Base-by-base conservation (phyloP, 2,329 filamentous ascomycete genomes). In the Penicillium sclerotiorum region DNA sequence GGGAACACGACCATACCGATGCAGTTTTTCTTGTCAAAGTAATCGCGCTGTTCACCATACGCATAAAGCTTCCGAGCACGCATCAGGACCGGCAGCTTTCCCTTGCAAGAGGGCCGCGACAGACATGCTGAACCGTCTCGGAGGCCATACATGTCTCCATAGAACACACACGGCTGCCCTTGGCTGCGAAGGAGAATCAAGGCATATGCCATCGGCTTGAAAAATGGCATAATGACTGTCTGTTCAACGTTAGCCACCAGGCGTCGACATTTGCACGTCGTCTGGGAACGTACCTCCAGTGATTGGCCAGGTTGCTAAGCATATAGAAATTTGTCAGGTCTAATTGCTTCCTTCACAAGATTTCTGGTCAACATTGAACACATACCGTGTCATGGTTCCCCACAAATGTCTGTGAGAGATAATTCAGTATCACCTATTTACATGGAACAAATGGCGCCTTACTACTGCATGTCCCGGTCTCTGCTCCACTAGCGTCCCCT, bases 131-230 rank as follows among this genome's bases (percentile, higher is more conserved):
- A 62, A 32, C 67, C 69, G n/a, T 71, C 77, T 43, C 74, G 72
- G 36, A 84, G 82, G 21, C 85, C 85, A 66, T 86, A 88, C 1
- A 89, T 68, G 60, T 89, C 85, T 20, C 86, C 85, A 63, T 85
- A 89, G 66, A 89, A 89, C 23, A 88, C 73, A 58, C 83, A 88
- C 0, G 86, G 86, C 20, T 83, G 79, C 12, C 85, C 85, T 38
- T 81, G 73, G 38, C 75, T 68, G n/a, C 85, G 80, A 18, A 90
- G 80, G 1, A 90, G 79, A 48, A 90, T 89, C 36, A 90, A 78
- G 0, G 85, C 74, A 66, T 90, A 89, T 8, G 86, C 88, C 12
- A 90, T 76, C 0, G 85, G 80, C 66, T 88, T 89, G 73, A 90
- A 87, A 73, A 82, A 87, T 21, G 77, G 76, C 47, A 82, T 78